Base-by-base conservation (phyloP, 352 stramenopile species). In the Lagenidium giganteum region DNA sequence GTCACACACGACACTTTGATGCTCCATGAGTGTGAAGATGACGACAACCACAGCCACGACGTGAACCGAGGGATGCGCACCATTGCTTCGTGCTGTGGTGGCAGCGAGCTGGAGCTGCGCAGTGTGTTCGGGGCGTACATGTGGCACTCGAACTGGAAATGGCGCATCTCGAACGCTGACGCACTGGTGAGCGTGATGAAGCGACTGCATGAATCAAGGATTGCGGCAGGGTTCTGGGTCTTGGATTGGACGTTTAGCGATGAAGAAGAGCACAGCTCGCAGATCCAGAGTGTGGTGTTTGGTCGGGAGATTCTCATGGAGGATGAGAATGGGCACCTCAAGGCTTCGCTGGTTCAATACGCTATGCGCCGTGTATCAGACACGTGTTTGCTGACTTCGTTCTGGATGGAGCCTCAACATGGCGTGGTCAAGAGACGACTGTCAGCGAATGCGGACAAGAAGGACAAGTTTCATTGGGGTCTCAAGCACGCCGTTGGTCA, bases 351-450 rank as follows among this genome's bases (percentile, higher is more conserved):
- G 5, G 50, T 87, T 21, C 77, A 89, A 54, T 89, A 87, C 61
- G 77, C 64, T 3, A 55, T 89, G 35, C 70, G 66, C 20, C 71
- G 72, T 34, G 56, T 89, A 4, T 89, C 77, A 3, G 70, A 82
- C 29, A 81, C 69, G 34, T 82, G 65, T 13, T 53, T 89, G 17
- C 80, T 86, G 69, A 89, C 74, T 11, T 87, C 74, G 8, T 78
- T 89, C 28, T 89, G 77, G 77, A 87, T 89, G 74, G 77, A 89
- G 46, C 77, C 77, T 5, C 70, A 85, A 41, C 71, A 83, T 57
- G 73, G 73, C 3, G 46, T 64, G 23, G 58, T 86, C 18, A 83
- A 79, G 26, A 67, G 60, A 22, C 61, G 58, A 0, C 31, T 83
- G 24, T 72, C 70, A 1, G 47, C 57, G 25, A 38, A 72, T 41